Percentiles rank a stretch among this genome's conserved stretches.
Conservation (phyloP, 768 basidiomycete genomes). For the Crucibulum laeve region DNA sequence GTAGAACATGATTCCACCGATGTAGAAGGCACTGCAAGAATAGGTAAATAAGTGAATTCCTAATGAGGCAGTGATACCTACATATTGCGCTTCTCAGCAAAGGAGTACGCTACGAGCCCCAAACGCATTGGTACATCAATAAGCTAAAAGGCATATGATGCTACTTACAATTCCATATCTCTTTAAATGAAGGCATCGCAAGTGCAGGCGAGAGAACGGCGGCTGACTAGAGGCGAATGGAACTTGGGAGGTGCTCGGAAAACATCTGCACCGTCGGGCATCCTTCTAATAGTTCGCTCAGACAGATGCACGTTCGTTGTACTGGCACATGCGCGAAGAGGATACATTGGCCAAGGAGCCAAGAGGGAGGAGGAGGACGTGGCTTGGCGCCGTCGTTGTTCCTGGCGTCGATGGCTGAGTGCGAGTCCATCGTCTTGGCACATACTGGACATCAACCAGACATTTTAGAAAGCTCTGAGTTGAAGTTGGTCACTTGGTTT, state of each 20-base stretch:
- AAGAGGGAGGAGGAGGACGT: neutral
- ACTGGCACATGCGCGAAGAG: neutral
- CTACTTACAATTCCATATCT: conserved; percentile 17
- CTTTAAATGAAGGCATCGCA: conserved; percentile 4
- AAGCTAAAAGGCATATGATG: neutral
- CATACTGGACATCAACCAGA: too few relatives aligned
- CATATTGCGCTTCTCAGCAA: conserved; percentile 25
- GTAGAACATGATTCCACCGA: conserved; percentile 26
- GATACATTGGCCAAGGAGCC: neutral
- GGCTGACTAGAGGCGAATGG: neutral
- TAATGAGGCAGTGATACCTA: conserved; percentile 2
- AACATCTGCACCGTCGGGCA: neutral
- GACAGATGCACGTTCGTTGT: conserved; percentile 1
- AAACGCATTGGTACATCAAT: neutral
- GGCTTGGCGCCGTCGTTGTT: too few relatives aligned
- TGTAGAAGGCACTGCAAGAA: conserved; percentile 18
- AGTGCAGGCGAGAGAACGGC: neutral
- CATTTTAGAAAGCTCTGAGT: too few relatives aligned
- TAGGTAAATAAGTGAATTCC: neutral
- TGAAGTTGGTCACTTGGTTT: too few relatives aligned
- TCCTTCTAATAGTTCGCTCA: neutral
- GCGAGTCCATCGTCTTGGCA: too few relatives aligned
- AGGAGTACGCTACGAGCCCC: conserved; percentile 17
- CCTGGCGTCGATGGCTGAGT: too few relatives aligned
- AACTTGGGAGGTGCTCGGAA: neutral